Evolutionary conservation across 768 basidiomycete genomes (phyloP).

Genomic region (Pholiota molesta): DNA sequence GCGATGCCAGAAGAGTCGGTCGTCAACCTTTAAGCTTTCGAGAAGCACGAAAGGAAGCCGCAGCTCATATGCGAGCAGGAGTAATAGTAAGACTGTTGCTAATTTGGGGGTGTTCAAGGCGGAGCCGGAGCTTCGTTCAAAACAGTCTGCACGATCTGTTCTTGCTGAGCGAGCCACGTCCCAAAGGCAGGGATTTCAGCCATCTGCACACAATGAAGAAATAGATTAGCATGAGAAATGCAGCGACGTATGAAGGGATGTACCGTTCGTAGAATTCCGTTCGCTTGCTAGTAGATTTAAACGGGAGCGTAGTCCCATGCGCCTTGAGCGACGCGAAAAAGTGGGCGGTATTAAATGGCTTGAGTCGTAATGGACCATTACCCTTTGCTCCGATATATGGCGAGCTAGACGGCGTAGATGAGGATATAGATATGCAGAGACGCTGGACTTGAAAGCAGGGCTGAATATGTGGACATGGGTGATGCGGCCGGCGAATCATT

Average conservation of each 20-base stretch:
- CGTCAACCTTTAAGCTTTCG: not conserved
- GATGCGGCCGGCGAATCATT: slow-evolving; percentile 9
- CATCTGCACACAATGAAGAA: slow-evolving; percentile 39
- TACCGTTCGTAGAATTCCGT: slow-evolving; percentile 73
- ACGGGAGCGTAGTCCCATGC: slow-evolving; percentile 73
- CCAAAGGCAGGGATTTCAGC: slow-evolving; percentile 80
- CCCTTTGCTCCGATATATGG: not conserved
- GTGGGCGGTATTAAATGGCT: slow-evolving; percentile 66
- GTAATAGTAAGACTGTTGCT: not conserved
- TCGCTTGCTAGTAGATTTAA: slow-evolving; percentile 65
- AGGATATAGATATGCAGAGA: not conserved
- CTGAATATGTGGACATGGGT: slow-evolving; percentile 7
- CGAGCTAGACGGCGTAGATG: not conserved
- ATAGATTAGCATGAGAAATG: slow-evolving; percentile 1
- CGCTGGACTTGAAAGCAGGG: slow-evolving; percentile 8
- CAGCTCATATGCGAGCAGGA: slow-evolving; percentile 1
- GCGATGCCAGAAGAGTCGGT: too few species aligned
- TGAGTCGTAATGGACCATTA: slow-evolving; percentile 46
- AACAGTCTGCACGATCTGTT: slow-evolving; percentile 65
- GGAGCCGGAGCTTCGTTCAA: slow-evolving; percentile 35
- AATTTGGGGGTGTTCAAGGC: not conserved
- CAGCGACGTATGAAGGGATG: slow-evolving; percentile 10
- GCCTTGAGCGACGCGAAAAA: slow-evolving; percentile 77
- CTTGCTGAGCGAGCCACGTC: slow-evolving; percentile 77
- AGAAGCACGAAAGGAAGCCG: not conserved